phyloP scores from a whole-genome alignment of 257 asterid species.

The Solanum arcanum region DNA sequence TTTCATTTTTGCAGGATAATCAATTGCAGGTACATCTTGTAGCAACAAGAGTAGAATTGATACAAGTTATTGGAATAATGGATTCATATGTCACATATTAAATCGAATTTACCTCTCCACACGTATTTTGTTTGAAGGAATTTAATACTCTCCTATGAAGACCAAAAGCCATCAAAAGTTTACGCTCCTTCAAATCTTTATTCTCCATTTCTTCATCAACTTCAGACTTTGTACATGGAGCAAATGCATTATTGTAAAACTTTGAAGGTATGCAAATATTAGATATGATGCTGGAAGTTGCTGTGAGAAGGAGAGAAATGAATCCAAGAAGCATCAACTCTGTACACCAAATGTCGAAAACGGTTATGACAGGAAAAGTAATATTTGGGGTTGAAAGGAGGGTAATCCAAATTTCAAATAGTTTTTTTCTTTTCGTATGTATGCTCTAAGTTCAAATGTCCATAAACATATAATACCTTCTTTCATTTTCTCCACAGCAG shows the following conservation, averaged over 20 bases:
- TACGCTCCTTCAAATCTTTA: constrained; percentile 29
- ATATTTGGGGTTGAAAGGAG: background rate
- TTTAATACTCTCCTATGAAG: constrained; percentile 48
- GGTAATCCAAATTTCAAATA: background rate
- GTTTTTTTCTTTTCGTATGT: background rate
- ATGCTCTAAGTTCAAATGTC: background rate
- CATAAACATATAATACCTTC: constrained; percentile 15
- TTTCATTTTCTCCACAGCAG: constrained; percentile 81
- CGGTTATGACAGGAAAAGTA: background rate
- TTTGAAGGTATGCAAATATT: constrained; percentile 81
- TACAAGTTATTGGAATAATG: background rate
- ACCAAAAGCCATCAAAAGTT: constrained; percentile 39
- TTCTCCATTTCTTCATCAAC: constrained; percentile 42
- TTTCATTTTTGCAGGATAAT: background rate
- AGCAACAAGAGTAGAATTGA: background rate
- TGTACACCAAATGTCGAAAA: constrained; percentile 19
- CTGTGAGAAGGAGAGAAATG: constrained; percentile 90
- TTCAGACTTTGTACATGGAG: constrained; percentile 69
- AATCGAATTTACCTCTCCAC: constrained; percentile 50
- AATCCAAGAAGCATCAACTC: constrained; percentile 99
- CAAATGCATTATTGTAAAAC: constrained; percentile 57
- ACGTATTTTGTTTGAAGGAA: constrained; percentile 51
- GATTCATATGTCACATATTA: background rate
- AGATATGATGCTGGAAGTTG: constrained; percentile 82
- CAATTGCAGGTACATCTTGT: background rate